Percentiles rank a stretch among this genome's conserved stretches.
phyloP scores from a whole-genome alignment of 2,329 filamentous ascomycete species.

The Xenosphaeropsis pyriputrescens region DNA sequence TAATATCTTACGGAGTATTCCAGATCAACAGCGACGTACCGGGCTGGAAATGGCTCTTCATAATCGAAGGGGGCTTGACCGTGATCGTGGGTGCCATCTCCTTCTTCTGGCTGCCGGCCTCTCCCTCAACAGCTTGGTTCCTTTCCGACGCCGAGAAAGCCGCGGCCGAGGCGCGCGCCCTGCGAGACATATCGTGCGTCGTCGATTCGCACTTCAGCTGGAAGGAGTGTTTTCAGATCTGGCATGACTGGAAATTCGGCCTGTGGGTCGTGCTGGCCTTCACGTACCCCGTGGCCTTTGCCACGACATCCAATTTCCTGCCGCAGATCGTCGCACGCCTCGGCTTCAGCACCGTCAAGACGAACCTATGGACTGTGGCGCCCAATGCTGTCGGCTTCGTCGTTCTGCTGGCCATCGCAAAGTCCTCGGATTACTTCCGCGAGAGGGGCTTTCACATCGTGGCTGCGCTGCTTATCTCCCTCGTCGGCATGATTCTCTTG shows the following conservation, averaged over 20 bases:
- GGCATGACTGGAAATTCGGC: conserved; percentile 25
- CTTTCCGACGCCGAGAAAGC: conserved; percentile 9
- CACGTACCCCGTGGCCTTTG: conserved; percentile 31
- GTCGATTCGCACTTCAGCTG: conserved; percentile 22
- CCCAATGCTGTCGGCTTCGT: conserved; percentile 31
- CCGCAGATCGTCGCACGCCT: conserved; percentile 28
- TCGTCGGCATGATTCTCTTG: conserved; percentile 28
- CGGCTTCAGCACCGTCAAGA: conserved; percentile 27
- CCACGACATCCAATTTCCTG: conserved; percentile 29
- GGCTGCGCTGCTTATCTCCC: conserved; percentile 21
- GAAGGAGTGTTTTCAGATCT: conserved; percentile 25
- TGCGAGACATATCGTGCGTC: conserved; percentile 27
- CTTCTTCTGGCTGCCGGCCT: conserved; percentile 2
- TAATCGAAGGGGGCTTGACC: conserved; percentile 24
- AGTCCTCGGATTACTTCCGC: conserved; percentile 26
- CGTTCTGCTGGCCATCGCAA: conserved; percentile 26
- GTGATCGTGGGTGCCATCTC: conserved; percentile 14
- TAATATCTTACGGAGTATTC: conserved; percentile 26
- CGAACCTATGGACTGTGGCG: conserved; percentile 31
- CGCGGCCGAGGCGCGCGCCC: conserved; percentile 26
- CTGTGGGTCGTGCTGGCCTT: conserved; percentile 29
- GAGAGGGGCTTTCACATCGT: conserved; percentile 31
- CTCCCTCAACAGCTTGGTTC: conserved; percentile 5
- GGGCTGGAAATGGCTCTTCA: conserved; percentile 29
- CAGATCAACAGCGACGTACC: conserved; percentile 31